Percentiles rank a stretch among this genome's conserved stretches.
Evolutionary conservation across 2,329 filamentous ascomycete genomes (phyloP).

Genomic region (Meredithiella fracta): DNA sequence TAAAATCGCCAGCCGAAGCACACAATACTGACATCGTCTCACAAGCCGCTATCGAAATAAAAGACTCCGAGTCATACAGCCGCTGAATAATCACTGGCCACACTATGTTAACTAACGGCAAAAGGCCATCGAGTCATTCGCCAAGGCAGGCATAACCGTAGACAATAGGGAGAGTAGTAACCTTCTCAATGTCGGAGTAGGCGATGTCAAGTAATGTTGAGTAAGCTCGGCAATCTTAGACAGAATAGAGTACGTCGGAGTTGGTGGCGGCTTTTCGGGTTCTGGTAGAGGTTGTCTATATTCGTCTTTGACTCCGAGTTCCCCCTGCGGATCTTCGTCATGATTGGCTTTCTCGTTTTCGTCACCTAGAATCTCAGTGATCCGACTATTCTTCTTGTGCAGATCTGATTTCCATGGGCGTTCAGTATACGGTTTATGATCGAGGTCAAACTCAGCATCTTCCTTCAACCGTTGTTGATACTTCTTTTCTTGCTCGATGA

Average conservation of each 20-base stretch:
- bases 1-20: conserved; percentile 60
- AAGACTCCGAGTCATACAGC: conserved; percentile 49
- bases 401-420: conserved; percentile 20
- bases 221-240: conserved; percentile 68
- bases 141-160: conserved; percentile 55
- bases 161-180: conserved; percentile 63
- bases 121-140: conserved; percentile 64
- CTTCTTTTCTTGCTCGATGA: conserved; percentile 38
- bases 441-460: conserved; percentile 22
- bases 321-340: conserved; percentile 16
- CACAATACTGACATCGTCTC: conserved; percentile 54
- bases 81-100: conserved; percentile 70
- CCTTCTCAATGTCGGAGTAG: conserved; percentile 60
- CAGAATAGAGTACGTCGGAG: conserved; percentile 66
- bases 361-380: conserved; percentile 14
- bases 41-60: conserved; percentile 54
- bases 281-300: conserved; percentile 19
- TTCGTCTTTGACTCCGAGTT: conserved; percentile 20
- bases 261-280: conserved; percentile 46
- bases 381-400: conserved; percentile 8
- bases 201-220: conserved; percentile 78
- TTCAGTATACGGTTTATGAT: conserved; percentile 20
- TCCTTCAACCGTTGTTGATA: conserved; percentile 22
- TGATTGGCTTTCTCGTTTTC: conserved; percentile 15
- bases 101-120: conserved; percentile 76